phyloP scores from a whole-genome alignment of 305 asterid genomes.

The Rubia balearica region DNA sequence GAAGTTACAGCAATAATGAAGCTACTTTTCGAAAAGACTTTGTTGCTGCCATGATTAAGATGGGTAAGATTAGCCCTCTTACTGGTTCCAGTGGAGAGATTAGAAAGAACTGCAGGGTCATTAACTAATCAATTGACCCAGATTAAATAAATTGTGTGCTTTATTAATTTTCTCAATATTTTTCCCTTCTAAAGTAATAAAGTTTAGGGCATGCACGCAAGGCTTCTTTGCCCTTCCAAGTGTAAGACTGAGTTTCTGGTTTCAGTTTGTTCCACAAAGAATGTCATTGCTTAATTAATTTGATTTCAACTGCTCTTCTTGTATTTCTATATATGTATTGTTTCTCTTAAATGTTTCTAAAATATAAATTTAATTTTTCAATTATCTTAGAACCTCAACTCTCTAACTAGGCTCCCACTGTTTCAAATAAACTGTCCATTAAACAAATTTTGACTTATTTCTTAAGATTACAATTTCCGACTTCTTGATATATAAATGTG shows the following conservation, averaged over 20 bases:
- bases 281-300: neutral
- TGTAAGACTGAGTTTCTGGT: neutral
- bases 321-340: too few relatives aligned
- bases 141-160: neutral
- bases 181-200: neutral
- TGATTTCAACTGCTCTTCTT: neutral
- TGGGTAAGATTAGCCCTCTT: conserved; percentile 50
- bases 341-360: too few relatives aligned
- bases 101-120: conserved; percentile 41
- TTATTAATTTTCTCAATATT: neutral
- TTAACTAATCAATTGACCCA: conserved; percentile 18
- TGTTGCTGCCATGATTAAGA: conserved; percentile 48
- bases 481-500: too few relatives aligned
- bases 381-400: too few relatives aligned
- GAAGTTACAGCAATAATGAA: conserved; percentile 26
- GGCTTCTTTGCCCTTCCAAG: neutral
- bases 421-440: too few relatives aligned
- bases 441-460: too few relatives aligned
- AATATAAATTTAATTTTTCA: too few relatives aligned
- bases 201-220: neutral
- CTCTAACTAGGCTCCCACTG: too few relatives aligned
- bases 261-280: neutral
- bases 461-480: too few relatives aligned
- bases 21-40: conserved; percentile 35
- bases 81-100: conserved; percentile 51